Evolutionary conservation across 805 yeast species (phyloP), one percentile per base, ranked within the genome.

Genomic region (Saturnispora ahearnii): DNA sequence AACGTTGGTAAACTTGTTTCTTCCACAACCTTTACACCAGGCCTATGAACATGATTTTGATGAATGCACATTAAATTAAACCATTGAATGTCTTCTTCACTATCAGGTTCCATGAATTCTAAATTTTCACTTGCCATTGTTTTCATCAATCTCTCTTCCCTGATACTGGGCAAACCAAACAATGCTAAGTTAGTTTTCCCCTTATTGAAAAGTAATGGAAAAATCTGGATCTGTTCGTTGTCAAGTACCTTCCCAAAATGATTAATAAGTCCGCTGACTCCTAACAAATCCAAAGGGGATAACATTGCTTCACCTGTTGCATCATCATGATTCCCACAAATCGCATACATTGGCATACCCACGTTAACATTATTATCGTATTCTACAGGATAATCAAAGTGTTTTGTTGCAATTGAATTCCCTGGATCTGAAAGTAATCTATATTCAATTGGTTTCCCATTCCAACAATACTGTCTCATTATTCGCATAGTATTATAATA

Each of bases 241-340:
- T 87, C 83, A 21, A 74, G 69, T 1, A 87, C 84, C 56, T 84
- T 77, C 1, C 99, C 99, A 65, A 88, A 89, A 67, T 89, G 95
- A 64, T 93, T 93, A 29, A 93, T 67, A 49, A 90, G 68, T 0
- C 98, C 98, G 2, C 87, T 70, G 6, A 85, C 87, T 18, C 87
- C 77, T 11, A 93, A 68, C 3, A 93, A 68, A 64, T 93, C 99
- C 72, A 93, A 71, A 0, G 99, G 96, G 49, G 90, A 81, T 12
- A 93, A 69, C 48, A 87, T 67, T 22, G 84, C 82, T 48, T 81
- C 86, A 1, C 98, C 98, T 0, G 96, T 86, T 3, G 96, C 87
- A 66, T 93, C 98, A 65, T 93, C 99, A 63, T 93, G 99, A 60
- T 93, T 93, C 2, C 99, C 99, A 43, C 91, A 81, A 4, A 93